Percentiles rank a stretch among this genome's conserved stretches.
These are phyloP conservation scores for Chlorella sp. DNA, from an alignment of 139 green algal species.

Conservation along the genomic window DNA sequence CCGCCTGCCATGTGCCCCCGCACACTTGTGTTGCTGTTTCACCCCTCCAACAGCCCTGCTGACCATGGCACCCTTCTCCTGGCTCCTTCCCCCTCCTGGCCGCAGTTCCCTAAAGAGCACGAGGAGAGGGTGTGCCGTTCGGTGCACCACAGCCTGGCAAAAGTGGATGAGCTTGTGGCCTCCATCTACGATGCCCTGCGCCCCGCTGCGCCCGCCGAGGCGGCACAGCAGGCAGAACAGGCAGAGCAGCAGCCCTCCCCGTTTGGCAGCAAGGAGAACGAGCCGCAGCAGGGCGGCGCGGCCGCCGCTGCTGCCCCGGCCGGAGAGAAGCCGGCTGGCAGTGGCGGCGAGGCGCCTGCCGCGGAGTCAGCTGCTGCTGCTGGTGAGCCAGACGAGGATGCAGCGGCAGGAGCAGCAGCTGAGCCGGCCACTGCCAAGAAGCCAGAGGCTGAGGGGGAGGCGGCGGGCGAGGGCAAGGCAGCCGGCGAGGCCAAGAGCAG, in stretches of 20 bases:
- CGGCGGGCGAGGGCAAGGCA: neutral
- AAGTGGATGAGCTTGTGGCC: constrained; percentile 10
- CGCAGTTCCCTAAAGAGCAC: constrained; percentile 39
- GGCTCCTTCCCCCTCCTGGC: neutral
- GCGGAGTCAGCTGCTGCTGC: neutral
- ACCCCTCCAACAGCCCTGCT: too few relatives aligned
- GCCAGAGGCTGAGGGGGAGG: neutral
- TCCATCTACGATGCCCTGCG: constrained; percentile 11
- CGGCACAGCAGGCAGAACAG: neutral
- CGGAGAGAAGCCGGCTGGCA: neutral
- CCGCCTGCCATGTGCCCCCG: too few relatives aligned
- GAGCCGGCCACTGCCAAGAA: constrained; percentile 24
- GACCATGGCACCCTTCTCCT: too few relatives aligned
- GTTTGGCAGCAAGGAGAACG: constrained; percentile 34
- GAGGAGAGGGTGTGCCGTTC: constrained; percentile 27
- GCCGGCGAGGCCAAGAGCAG: neutral
- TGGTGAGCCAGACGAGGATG: neutral
- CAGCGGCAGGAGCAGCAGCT: neutral
- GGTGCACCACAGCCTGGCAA: constrained; percentile 30
- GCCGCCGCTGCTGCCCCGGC: neutral
- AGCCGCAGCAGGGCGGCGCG: neutral
- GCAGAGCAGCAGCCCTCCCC: neutral
- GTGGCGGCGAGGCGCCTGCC: neutral
- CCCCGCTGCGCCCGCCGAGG: neutral
- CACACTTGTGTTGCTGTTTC: too few relatives aligned